Conservation (phyloP, 352 stramenopile genomes). For the Phytophthora podocarpi region DNA sequence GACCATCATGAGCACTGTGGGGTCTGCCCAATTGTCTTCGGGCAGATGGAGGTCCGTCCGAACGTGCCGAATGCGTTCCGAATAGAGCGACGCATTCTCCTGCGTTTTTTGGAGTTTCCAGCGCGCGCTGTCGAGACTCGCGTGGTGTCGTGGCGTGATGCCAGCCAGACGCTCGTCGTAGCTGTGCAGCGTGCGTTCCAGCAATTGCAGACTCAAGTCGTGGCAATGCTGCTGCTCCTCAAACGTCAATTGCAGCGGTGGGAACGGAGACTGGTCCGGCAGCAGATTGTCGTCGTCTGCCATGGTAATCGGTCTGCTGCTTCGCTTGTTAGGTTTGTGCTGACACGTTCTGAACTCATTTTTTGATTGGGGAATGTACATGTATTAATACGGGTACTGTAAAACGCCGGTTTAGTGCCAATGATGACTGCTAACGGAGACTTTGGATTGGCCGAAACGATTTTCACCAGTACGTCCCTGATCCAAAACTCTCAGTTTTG, state of each 20-base stretch:
- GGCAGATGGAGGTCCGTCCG: constrained; percentile 34
- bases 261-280: constrained; percentile 37
- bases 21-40: constrained; percentile 37
- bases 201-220: constrained; percentile 37
- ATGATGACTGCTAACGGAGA: background rate
- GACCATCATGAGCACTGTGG: constrained; percentile 42
- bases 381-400: too few relatives aligned
- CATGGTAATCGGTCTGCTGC: constrained; percentile 22
- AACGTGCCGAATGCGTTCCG: constrained; percentile 31
- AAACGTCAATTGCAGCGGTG: constrained; percentile 30
- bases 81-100: constrained; percentile 39
- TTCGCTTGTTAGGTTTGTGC: too few relatives aligned
- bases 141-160: constrained; percentile 25
- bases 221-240: constrained; percentile 42
- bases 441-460: constrained; percentile 10
- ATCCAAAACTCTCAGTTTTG: constrained; percentile 12
- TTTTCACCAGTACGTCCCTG: constrained; percentile 17
- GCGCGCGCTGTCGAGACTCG: constrained; percentile 34
- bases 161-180: constrained; percentile 40
- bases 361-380: constrained; percentile 6
- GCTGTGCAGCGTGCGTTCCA: constrained; percentile 42
- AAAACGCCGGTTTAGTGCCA: constrained; percentile 6
- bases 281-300: constrained; percentile 21
- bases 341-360: constrained; percentile 28
- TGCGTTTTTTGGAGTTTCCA: constrained; percentile 47